These are phyloP conservation scores for Flueggea neowawraea DNA, from an alignment of 441 rosid species.

Conservation along the genomic window DNA sequence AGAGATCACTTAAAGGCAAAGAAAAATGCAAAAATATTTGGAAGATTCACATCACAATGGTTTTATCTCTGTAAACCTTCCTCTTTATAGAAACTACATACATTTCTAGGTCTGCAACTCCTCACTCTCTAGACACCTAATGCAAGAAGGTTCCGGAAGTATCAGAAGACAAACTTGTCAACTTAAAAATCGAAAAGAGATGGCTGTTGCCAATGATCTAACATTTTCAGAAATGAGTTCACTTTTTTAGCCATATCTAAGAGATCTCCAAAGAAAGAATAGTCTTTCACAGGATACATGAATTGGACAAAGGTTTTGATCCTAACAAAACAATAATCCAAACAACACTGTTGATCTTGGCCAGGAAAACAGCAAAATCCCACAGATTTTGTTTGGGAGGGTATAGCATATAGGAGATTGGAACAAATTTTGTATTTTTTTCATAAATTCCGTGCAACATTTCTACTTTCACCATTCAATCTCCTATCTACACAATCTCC, in stretches of 20 bases:
- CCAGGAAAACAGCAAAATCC: too few relatives aligned
- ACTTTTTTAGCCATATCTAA: neutral
- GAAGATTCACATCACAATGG: constrained; percentile 4
- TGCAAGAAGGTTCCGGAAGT: constrained; percentile 4
- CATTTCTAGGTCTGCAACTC: constrained; percentile 5
- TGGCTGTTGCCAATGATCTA: neutral
- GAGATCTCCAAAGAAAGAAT: too few relatives aligned
- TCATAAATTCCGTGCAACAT: too few relatives aligned
- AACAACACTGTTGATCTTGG: too few relatives aligned
- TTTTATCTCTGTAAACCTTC: constrained; percentile 4
- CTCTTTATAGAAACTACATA: constrained; percentile 6
- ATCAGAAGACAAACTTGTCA: constrained; percentile 8
- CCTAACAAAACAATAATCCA: too few relatives aligned
- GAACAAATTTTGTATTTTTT: too few relatives aligned
- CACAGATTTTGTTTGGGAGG: too few relatives aligned
- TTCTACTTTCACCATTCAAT: too few relatives aligned
- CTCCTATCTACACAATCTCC: too few relatives aligned
- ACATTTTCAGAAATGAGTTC: neutral
- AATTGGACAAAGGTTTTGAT: too few relatives aligned
- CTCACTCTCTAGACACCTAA: constrained; percentile 24
- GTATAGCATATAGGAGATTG: too few relatives aligned
- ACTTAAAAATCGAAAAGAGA: neutral
- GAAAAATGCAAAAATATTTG: constrained; percentile 8
- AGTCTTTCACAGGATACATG: too few relatives aligned
- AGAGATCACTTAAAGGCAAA: constrained; percentile 7